Base-by-base conservation (phyloP, 805 yeast genomes). In the Candida dendrica region DNA sequence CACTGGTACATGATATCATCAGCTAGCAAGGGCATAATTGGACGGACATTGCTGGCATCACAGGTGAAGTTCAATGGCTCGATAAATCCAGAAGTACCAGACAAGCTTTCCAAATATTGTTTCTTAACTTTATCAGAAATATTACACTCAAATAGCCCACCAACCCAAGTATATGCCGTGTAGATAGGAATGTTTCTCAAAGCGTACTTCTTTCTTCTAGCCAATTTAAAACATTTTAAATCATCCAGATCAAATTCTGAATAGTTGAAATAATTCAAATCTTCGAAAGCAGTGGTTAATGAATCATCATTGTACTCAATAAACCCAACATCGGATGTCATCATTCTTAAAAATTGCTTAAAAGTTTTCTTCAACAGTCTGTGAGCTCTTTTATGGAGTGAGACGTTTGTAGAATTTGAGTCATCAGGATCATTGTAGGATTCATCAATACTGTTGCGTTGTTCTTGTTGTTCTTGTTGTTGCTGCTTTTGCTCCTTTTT, bases 131-230 rank as follows among this genome's bases (percentile, higher is more conserved):
- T 59, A 16, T 52, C 43, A 2, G 68, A 51, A 1, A 72, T 43
- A 11, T 68, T 60, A 50, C 84, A 78, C 42, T 69, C 68, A 56
- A 71, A 84, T 2, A 83, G 49, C 0, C 79, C 88, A 6, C 90
- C 91, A 2, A 84, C 74, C 61, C 75, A 74, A 0, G 78, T 70
- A 16, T 69, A 63, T 0, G 88, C 86, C 14, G 75, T 61, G 51
- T 68, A 79, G 6, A 77, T 52, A 1, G 73, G 66, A 10, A 69
- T 39, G 24, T 68, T 58, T 39, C 77, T 62, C 11, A 55, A 56
- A 0, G 76, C 74, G 50, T 74, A 80, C 47, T 72, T 69, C 47
- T 71, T 69, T 34, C 80, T 65, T 49, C 89, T 68, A 58, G 76
- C 84, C 43, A 81, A 55, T 43, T 79, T 77, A 51, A 71, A 80